A percentile compares a stretch with the other conserved stretches of the same genome.
Conservation (phyloP, 371 early-diverging fungal species). For the Rhizopus delemar region DNA sequence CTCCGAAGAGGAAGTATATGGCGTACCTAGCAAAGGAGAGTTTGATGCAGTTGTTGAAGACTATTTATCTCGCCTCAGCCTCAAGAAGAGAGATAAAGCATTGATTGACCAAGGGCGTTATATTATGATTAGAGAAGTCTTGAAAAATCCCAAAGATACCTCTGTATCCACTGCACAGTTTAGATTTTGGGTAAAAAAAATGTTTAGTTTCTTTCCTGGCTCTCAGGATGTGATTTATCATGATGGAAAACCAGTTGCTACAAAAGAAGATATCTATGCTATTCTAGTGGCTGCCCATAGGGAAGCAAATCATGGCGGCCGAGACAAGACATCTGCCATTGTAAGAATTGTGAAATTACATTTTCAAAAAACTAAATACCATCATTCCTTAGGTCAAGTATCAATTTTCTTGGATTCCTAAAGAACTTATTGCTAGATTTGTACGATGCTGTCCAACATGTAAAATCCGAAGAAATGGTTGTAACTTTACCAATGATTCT, state of each 20-base stretch:
- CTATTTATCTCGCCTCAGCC: constrained; percentile 37
- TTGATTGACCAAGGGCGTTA: constrained; percentile 41
- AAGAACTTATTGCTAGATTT: constrained; percentile 12
- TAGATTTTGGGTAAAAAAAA: constrained; percentile 51
- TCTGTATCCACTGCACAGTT: constrained; percentile 50
- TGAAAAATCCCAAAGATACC: constrained; percentile 48
- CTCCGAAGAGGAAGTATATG: constrained; percentile 14
- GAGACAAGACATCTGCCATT: constrained; percentile 51
- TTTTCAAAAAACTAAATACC: not conserved
- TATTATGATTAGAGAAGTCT: constrained; percentile 40
- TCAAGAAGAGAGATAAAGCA: constrained; percentile 50
- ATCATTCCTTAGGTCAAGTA: constrained; percentile 1
- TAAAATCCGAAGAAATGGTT: constrained; percentile 2
- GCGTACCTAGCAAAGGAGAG: constrained; percentile 13
- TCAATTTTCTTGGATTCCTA: constrained; percentile 14
- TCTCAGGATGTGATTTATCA: constrained; percentile 33
- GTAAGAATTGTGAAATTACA: constrained; percentile 12
- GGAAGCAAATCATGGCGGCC: constrained; percentile 47
- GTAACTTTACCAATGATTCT: not conserved
- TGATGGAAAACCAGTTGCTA: constrained; percentile 43
- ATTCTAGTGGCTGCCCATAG: constrained; percentile 45
- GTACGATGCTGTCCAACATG: constrained; percentile 12
- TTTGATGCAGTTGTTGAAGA: constrained; percentile 25
- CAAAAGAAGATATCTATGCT: constrained; percentile 43
- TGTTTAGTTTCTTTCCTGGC: constrained; percentile 41